Percentiles rank a stretch among this genome's conserved stretches.
Conservation (phyloP, 208 protist species). For the Porcisia hertigi region DNA sequence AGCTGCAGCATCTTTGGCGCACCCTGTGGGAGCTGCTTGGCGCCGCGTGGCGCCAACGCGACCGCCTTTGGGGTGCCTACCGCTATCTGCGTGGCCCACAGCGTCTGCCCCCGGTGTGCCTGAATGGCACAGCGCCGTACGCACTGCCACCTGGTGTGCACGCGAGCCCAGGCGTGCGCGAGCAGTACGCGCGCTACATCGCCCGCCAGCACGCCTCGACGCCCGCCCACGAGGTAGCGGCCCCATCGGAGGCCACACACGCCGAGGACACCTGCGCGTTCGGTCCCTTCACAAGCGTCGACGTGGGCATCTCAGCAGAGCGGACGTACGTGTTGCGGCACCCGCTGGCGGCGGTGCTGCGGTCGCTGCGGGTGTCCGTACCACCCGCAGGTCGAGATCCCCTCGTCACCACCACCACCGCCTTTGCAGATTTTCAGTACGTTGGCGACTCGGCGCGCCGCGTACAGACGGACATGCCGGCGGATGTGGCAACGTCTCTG, state of each 20-base stretch:
- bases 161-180: slow-evolving; percentile 20
- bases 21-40: slow-evolving; percentile 61
- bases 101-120: slow-evolving; percentile 13
- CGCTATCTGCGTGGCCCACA: slow-evolving; percentile 29
- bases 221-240: neutral
- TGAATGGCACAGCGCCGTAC: slow-evolving; percentile 15
- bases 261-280: slow-evolving; percentile 63
- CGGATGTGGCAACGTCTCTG: neutral
- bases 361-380: slow-evolving; percentile 44
- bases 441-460: slow-evolving; percentile 5
- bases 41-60: slow-evolving; percentile 74
- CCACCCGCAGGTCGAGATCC: slow-evolving; percentile 12
- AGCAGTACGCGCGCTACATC: slow-evolving; percentile 17
- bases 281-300: slow-evolving; percentile 60
- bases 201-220: neutral
- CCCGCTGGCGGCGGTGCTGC: slow-evolving; percentile 48
- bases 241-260: neutral
- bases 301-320: slow-evolving; percentile 47
- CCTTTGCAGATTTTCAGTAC: slow-evolving; percentile 27
- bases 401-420: slow-evolving; percentile 16
- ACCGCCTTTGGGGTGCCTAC: slow-evolving; percentile 59
- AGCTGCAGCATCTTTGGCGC: slow-evolving; percentile 48
- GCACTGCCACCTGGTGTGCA: slow-evolving; percentile 23
- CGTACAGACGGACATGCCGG: neutral
- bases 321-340: slow-evolving; percentile 52